Base-by-base conservation (phyloP, 108 stramenopile genomes). In the Skeletonema potamos region DNA sequence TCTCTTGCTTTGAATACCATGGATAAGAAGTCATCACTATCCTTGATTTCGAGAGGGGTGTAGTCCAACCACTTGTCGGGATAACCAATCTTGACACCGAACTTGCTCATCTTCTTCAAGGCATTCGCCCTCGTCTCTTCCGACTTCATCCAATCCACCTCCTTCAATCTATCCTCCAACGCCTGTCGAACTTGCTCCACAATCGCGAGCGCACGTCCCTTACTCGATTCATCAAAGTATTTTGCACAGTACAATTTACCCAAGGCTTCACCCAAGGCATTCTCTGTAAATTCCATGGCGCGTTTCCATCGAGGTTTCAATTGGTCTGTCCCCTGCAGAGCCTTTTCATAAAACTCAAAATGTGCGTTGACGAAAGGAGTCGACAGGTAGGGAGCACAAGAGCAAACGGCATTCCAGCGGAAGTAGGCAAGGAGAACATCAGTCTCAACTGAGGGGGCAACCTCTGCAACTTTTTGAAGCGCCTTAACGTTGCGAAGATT, bases 61-160 rank as follows among this genome's bases (percentile, higher is more conserved):
- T 88, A 92, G 68, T 94, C 89, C 46, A 86, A 82, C 93, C 93
- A 94, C 63, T 87, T 76, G 51, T 94, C 90, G 3, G 90, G 93
- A 58, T 87, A 90, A 11, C 93, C 93, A 60, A 94, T 94, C 72
- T 91, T 92, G 5, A 90, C 83, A 30, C 82, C 62, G 64, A 94
- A 94, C n/a, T 73, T 64, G 11, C 27, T 54, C 87, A 95, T 92
- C 68, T 92, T 95, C 72, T 89, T 81, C 63, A 95, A 60, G 1
- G 89, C 94, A 62, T 72, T 69, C 30, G 72, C 58, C 11, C 91
- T 66, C 3, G 94, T 95, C 22, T 65, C 64, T 7, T 87, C 88
- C 4, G 87, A 77, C 59, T 82, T 86, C 82, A 95, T 92, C 94
- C 94, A 95, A n/a, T 91, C 90, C 0, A 92, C 91, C 69, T 91